Percentiles rank a stretch among this genome's conserved stretches.
phyloP scores from a whole-genome alignment of 495 filamentous ascomycete genomes.

The Parachaetomium inaequale region DNA sequence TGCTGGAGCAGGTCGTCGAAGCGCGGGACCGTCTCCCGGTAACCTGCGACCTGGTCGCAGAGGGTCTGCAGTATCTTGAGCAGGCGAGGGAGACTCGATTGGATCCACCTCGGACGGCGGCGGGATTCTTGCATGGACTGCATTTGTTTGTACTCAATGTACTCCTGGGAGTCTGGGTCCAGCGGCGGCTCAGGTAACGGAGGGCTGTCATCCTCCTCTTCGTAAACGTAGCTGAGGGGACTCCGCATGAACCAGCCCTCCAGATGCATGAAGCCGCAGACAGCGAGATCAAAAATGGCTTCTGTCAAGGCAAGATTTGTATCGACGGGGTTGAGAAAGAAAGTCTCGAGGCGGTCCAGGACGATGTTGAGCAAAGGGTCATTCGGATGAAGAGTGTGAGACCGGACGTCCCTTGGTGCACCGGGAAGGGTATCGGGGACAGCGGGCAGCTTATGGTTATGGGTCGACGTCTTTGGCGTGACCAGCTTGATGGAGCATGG shows the following conservation, averaged over 20 bases:
- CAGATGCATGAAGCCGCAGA: slow-evolving; percentile 75
- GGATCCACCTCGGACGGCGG: slow-evolving; percentile 48
- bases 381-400: slow-evolving; percentile 60
- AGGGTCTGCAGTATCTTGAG: slow-evolving; percentile 53
- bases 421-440: slow-evolving; percentile 51
- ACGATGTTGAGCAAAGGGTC: slow-evolving; percentile 74
- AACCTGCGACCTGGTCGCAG: slow-evolving; percentile 60
- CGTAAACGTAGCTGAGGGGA: slow-evolving; percentile 56
- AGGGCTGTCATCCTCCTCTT: slow-evolving; percentile 40
- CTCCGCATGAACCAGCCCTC: slow-evolving; percentile 88
- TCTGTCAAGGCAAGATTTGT: slow-evolving; percentile 85
- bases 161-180: slow-evolving; percentile 37
- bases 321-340: slow-evolving; percentile 86
- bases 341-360: slow-evolving; percentile 65
- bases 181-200: slow-evolving; percentile 26
- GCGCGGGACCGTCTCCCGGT: slow-evolving; percentile 65
- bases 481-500: slow-evolving; percentile 62
- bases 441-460: slow-evolving; percentile 48
- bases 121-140: slow-evolving; percentile 47
- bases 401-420: slow-evolving; percentile 52
- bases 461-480: slow-evolving; percentile 49
- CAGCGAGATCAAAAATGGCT: slow-evolving; percentile 73
- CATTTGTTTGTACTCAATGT: slow-evolving; percentile 43
- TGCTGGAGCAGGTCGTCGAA: slow-evolving; percentile 75
- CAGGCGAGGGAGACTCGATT: slow-evolving; percentile 46